Conservation (phyloP, 352 stramenopile genomes). For the Pythium grandisporangium region DNA sequence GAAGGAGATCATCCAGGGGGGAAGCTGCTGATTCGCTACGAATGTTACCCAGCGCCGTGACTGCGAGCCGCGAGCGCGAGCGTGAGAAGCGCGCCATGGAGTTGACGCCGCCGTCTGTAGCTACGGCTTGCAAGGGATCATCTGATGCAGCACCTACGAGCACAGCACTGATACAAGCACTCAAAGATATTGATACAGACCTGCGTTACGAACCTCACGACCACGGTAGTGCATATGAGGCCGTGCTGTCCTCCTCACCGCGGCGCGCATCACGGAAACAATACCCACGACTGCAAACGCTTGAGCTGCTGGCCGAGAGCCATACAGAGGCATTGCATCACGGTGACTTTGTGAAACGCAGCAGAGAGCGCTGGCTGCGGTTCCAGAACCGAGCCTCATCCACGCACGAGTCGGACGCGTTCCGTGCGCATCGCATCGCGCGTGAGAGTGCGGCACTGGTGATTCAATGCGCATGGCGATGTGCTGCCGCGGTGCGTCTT, state of each 20-base stretch:
- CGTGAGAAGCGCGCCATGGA: too few relatives aligned
- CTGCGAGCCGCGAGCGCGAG: too few relatives aligned
- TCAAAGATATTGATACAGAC: too few relatives aligned
- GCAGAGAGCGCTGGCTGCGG: constrained; percentile 23
- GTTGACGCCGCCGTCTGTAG: too few relatives aligned
- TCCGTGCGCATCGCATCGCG: constrained; percentile 10
- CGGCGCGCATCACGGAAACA: constrained; percentile 4
- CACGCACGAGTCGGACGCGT: constrained; percentile 8
- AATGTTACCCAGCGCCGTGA: too few relatives aligned
- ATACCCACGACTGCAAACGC: constrained; percentile 27
- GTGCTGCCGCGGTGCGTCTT: constrained; percentile 13
- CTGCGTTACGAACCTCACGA: too few relatives aligned
- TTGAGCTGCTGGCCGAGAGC: constrained; percentile 25
- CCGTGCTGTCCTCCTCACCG: background rate
- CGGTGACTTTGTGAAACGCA: constrained; percentile 36
- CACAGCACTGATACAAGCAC: too few relatives aligned
- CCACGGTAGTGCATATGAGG: too few relatives aligned
- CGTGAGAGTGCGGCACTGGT: constrained; percentile 30
- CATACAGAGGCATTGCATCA: constrained; percentile 26
- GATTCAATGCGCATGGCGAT: constrained; percentile 38
- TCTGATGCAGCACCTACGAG: too few relatives aligned
- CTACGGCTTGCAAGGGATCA: too few relatives aligned
- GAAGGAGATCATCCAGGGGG: too few relatives aligned
- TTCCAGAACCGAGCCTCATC: constrained; percentile 10
- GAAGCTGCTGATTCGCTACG: too few relatives aligned